Conservation (phyloP, 2,329 filamentous ascomycete species). For the Fusarium sp. region DNA sequence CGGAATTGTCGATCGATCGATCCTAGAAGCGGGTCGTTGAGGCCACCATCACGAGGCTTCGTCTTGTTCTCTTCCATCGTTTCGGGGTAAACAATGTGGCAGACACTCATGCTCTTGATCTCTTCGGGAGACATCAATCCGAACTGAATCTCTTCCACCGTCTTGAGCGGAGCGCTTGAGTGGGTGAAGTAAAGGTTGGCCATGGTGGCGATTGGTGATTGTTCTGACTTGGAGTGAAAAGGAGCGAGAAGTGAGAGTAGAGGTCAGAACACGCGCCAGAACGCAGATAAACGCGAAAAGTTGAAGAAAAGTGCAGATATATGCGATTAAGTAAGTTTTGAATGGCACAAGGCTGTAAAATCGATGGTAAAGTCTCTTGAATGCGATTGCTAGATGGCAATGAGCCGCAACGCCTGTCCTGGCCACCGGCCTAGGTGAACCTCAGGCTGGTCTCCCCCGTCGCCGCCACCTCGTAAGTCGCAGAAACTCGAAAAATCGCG, state of each 20-base stretch:
- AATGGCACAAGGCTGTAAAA: slow-evolving; percentile 46
- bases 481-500: slow-evolving; percentile 55
- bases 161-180: slow-evolving; percentile 96
- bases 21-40: slow-evolving; percentile 95
- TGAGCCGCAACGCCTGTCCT: slow-evolving; percentile 59
- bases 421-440: slow-evolving; percentile 63
- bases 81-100: slow-evolving; percentile 97
- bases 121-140: slow-evolving; percentile 97
- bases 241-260: slow-evolving; percentile 44
- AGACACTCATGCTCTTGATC: slow-evolving; percentile 99
- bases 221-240: slow-evolving; percentile 46
- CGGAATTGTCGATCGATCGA: slow-evolving; percentile 96
- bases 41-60: slow-evolving; percentile 88
- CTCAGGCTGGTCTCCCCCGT: slow-evolving; percentile 61
- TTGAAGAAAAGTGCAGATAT: slow-evolving; percentile 44
- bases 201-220: slow-evolving; percentile 72
- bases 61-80: slow-evolving; percentile 98
- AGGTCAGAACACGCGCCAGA: slow-evolving; percentile 45
- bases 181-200: slow-evolving; percentile 91
- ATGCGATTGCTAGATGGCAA: slow-evolving; percentile 57
- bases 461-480: slow-evolving; percentile 59
- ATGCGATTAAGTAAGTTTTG: slow-evolving; percentile 38
- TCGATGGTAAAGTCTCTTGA: slow-evolving; percentile 53
- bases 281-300: slow-evolving; percentile 46
- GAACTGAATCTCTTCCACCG: slow-evolving; percentile 99